Percentiles rank a stretch among this genome's conserved stretches.
These are phyloP conservation scores for Apiospora saccharicola DNA, from an alignment of 2,329 filamentous ascomycete genomes.

Conservation along the genomic window DNA sequence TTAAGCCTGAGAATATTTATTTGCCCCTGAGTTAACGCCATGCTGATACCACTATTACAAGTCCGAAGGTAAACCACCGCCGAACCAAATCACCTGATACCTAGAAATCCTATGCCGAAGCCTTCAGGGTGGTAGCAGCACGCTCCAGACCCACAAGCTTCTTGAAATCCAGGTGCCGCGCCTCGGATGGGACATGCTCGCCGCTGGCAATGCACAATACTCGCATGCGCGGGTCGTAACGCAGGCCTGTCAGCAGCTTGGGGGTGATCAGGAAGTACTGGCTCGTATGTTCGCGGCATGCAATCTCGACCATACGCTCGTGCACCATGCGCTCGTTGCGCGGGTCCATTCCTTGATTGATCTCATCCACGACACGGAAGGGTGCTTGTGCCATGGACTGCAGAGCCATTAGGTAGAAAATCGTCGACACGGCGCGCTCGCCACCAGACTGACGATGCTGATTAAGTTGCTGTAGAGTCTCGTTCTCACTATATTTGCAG, in stretches of 20 bases:
- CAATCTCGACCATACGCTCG: constrained; percentile 97
- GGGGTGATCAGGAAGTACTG: constrained; percentile 98
- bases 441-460: constrained; percentile 95
- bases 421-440: constrained; percentile 94
- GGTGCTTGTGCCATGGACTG: constrained; percentile 93
- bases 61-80: neutral
- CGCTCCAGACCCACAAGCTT: constrained; percentile 44
- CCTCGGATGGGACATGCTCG: constrained; percentile 70
- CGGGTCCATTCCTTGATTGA: constrained; percentile 99
- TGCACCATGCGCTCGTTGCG: constrained; percentile 98
- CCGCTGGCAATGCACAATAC: constrained; percentile 94
- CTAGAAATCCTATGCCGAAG: neutral
- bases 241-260: constrained; percentile 85
- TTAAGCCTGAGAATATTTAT: neutral
- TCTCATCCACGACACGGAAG: constrained; percentile 98
- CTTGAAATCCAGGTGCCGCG: constrained; percentile 57
- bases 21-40: neutral
- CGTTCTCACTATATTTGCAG: constrained; percentile 67
- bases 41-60: neutral
- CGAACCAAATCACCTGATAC: neutral
- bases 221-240: constrained; percentile 90
- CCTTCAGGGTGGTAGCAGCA: constrained; percentile 10
- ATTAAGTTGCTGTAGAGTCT: constrained; percentile 84
- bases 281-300: constrained; percentile 80
- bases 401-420: constrained; percentile 98